A percentile compares a stretch with the other conserved stretches of the same genome.
Conservation (phyloP, 1,284 basidiomycete genomes). For the Leccinum insigne region DNA sequence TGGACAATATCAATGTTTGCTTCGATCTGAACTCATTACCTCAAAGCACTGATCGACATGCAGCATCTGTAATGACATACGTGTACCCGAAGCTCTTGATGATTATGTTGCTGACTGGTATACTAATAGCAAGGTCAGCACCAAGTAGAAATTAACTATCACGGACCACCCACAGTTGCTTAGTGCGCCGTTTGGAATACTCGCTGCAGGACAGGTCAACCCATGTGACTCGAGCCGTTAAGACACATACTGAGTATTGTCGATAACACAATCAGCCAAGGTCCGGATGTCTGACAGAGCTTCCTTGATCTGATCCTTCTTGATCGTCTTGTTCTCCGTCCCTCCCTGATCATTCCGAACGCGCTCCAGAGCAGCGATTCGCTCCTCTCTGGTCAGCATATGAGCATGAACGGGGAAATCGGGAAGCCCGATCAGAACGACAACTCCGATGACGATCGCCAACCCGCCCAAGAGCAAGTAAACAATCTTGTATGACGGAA, state of each 20-base stretch:
- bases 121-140: conserved; percentile 1
- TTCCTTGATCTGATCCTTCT: conserved; percentile 62
- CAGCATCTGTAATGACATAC: conserved; percentile 33
- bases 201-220: conserved; percentile 40
- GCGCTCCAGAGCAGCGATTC: conserved; percentile 63
- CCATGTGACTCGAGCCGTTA: background rate
- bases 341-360: conserved; percentile 70
- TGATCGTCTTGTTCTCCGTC: conserved; percentile 59
- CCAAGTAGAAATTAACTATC: background rate
- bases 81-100: conserved; percentile 69
- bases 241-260: conserved; percentile 49
- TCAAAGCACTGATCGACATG: background rate
- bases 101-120: conserved; percentile 58
- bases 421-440: conserved; percentile 61
- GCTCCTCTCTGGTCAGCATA: conserved; percentile 58
- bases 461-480: conserved; percentile 62
- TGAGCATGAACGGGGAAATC: conserved; percentile 65
- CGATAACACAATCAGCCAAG: conserved; percentile 65
- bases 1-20: conserved; percentile 62
- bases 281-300: conserved; percentile 61
- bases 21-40: conserved; percentile 42
- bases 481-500: conserved; percentile 63
- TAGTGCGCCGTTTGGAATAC: conserved; percentile 64
- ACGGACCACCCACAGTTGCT: conserved; percentile 52
- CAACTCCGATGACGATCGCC: conserved; percentile 58